Evolutionary conservation across 805 yeast species (phyloP), one percentile per base, ranked within the genome.

Genomic region (Candida ortonii): DNA sequence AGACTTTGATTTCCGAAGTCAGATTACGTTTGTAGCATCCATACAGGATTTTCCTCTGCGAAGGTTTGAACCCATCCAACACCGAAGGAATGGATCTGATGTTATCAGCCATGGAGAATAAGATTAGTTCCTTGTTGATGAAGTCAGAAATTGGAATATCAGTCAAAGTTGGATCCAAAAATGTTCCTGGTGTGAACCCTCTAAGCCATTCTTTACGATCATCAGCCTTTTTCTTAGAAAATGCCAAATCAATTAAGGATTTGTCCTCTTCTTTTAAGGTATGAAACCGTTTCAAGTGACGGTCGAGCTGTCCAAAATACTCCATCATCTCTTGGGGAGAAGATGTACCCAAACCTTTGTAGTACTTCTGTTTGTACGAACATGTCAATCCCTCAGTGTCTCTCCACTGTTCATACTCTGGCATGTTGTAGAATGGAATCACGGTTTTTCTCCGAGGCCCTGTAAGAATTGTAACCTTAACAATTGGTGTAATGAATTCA

Each of bases 281-380:
- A 56, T 85, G 88, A 59, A 93, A 93, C 18, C 73, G 72, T 55
- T 93, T 93, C 65, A 86, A 69, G 63, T 93, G 98, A 44, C 70
- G 79, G 48, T 84, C 96, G 20, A 93, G 68, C 43, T 84, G 83
- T 25, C 86, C 67, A 59, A 93, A 93, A 54, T 93, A 93, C 55
- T 85, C 93, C 47, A 93, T 77, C 42, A 84, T 85, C 61, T 93
- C 98, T 22, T 67, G 72, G 17, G 78, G 76, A 1, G 80, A 72
- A 1, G 97, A 90, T 4, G 98, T 88, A 78, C 98, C 98, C 71
- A 93, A 74, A 76, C 98, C 98, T 71, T 93, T 93, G 67, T 87
- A 93, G 68, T 93, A 93, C 73, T 93, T 93, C 51, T 85, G 94
- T 29, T 83, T 76, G 93, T 96, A 93, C 8, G 88, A 73, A 50